phyloP scores from a whole-genome alignment of 768 basidiomycete genomes.

The Boletus rufocinnamomeus region DNA sequence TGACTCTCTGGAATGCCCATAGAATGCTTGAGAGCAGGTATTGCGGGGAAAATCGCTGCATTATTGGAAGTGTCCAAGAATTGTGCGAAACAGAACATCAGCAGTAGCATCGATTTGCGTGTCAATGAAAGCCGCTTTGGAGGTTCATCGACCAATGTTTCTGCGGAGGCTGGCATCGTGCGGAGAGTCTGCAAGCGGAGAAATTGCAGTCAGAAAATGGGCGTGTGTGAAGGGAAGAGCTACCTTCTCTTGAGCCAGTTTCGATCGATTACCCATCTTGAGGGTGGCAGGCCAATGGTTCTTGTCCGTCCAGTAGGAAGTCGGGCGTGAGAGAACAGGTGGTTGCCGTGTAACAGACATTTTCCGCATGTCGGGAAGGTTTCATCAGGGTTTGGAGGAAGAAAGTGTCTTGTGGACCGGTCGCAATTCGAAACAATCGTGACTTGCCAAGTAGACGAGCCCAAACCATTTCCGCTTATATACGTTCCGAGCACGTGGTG shows the following conservation, averaged over 20 bases:
- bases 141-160: slow-evolving; percentile 3
- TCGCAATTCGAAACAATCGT: background rate
- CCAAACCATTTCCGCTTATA: background rate
- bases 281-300: background rate
- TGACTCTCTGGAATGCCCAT: slow-evolving; percentile 15
- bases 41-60: slow-evolving; percentile 41
- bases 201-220: background rate
- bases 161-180: slow-evolving; percentile 12
- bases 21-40: slow-evolving; percentile 35
- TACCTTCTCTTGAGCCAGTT: background rate
- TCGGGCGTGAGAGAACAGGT: background rate
- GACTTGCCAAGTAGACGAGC: background rate
- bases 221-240: background rate
- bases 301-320: background rate
- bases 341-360: background rate
- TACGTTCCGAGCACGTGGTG: background rate
- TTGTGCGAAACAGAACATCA: slow-evolving; percentile 42
- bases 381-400: background rate
- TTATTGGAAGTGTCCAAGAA: slow-evolving; percentile 49
- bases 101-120: slow-evolving; percentile 35
- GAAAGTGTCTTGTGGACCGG: background rate
- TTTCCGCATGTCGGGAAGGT: background rate
- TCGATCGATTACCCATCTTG: background rate
- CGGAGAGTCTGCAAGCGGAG: background rate
- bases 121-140: slow-evolving; percentile 21